Evolutionary conservation across 2,329 filamentous ascomycete genomes (phyloP).

Genomic region (Colletotrichum brevisporum): DNA sequence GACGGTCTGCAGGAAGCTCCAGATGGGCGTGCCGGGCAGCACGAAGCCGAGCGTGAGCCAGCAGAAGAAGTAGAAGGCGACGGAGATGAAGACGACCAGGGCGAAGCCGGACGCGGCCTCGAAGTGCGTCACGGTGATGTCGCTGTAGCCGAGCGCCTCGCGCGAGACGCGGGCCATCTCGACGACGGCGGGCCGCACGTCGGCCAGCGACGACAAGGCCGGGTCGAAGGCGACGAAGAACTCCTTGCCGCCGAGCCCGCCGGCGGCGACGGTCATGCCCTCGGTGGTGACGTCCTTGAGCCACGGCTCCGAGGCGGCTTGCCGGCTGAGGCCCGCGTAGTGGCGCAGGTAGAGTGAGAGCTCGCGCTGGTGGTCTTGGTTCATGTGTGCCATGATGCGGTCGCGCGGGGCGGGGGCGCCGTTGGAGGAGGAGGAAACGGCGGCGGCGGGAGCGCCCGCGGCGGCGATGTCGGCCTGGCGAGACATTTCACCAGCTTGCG

Average conservation of each 20-base stretch:
- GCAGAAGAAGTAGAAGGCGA: constrained; percentile 67
- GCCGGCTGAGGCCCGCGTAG: constrained; percentile 71
- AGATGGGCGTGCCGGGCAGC: constrained; percentile 63
- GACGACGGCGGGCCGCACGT: constrained; percentile 79
- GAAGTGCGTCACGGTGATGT: constrained; percentile 59
- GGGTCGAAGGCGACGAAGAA: constrained; percentile 76
- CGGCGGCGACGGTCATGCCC: constrained; percentile 70
- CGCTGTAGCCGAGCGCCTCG: constrained; percentile 70
- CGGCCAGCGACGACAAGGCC: constrained; percentile 75
- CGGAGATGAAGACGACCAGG: constrained; percentile 66
- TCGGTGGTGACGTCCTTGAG: constrained; percentile 77
- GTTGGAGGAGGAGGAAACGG: constrained; percentile 6
- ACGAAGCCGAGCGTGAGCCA: constrained; percentile 66
- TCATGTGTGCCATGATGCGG: constrained; percentile 83
- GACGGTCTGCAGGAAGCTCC: constrained; percentile 62
- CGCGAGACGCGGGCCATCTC: constrained; percentile 75
- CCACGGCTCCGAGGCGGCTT: constrained; percentile 68
- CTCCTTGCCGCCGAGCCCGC: constrained; percentile 58
- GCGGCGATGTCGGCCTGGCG: constrained; percentile 17
- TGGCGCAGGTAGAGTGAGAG: constrained; percentile 84
- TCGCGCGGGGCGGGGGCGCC: constrained; percentile 49
- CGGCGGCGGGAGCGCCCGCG: background rate
- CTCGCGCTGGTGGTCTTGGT: constrained; percentile 82
- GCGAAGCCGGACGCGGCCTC: constrained; percentile 60
- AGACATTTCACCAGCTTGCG: constrained; percentile 12